phyloP scores from a whole-genome alignment of 371 early-diverging fungal genomes.

The Lichtheimia ramosa region DNA sequence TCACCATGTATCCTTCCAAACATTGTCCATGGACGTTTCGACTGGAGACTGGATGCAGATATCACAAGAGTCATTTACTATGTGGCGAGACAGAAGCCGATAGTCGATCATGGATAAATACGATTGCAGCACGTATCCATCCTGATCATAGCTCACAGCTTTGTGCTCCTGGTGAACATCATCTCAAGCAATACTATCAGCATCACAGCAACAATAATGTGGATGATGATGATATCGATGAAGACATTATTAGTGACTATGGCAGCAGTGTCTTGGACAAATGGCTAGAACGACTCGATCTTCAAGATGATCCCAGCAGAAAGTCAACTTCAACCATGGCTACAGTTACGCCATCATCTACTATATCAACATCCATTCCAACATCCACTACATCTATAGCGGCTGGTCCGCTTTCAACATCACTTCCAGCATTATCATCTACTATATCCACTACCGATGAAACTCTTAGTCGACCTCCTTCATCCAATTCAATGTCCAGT shows the following conservation, averaged over 20 bases:
- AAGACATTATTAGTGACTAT: no score
- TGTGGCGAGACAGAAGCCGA: constrained; percentile 18
- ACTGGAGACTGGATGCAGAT: constrained; percentile 16
- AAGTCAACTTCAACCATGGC: background rate
- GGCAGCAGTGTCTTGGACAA: constrained; percentile 25
- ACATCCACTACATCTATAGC: background rate
- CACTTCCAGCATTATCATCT: background rate
- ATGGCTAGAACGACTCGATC: constrained; percentile 30
- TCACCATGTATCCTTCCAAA: constrained; percentile 5
- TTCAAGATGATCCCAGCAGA: constrained; percentile 14
- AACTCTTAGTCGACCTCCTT: no score
- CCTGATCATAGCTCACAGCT: constrained; percentile 4
- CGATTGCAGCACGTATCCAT: constrained; percentile 5
- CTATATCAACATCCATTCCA: background rate
- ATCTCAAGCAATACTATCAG: background rate
- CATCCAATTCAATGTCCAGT: background rate
- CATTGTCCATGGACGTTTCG: constrained; percentile 14
- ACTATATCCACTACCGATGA: no score
- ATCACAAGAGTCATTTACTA: constrained; percentile 16
- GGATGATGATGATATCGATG: no score
- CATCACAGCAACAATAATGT: background rate
- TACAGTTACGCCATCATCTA: background rate
- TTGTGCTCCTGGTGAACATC: constrained; percentile 3
- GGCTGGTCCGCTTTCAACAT: constrained; percentile 4
- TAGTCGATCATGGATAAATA: constrained; percentile 13